These are phyloP conservation scores for Sordariomycetes sp. DNA, from an alignment of 2,329 filamentous ascomycete species.

Conservation along the genomic window DNA sequence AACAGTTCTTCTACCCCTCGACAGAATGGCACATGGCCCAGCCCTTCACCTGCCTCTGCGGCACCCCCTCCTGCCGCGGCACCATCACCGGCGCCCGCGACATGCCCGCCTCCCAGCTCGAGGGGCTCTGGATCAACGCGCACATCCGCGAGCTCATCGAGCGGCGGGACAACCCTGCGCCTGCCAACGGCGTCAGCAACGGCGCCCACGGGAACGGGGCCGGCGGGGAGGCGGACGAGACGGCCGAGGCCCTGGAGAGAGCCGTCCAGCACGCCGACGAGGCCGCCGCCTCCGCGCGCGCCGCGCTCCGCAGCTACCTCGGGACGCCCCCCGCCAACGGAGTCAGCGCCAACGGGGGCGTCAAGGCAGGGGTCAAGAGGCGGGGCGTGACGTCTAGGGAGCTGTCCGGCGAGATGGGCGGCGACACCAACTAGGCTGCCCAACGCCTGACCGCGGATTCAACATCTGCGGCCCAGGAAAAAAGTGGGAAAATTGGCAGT, in stretches of 20 bases:
- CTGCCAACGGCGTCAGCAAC: constrained; percentile 1
- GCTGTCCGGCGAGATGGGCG: constrained; percentile 47
- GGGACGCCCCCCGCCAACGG: constrained; percentile 11
- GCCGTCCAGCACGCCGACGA: constrained; percentile 28
- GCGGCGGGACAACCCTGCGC: constrained; percentile 15
- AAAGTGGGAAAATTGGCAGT: background rate
- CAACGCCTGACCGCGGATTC: background rate
- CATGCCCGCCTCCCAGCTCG: constrained; percentile 39
- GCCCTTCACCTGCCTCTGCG: constrained; percentile 54
- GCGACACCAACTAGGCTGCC: constrained; percentile 29
- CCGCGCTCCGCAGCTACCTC: constrained; percentile 26
- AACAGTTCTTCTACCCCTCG: constrained; percentile 61
- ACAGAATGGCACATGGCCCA: constrained; percentile 66
- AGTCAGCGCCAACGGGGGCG: constrained; percentile 4
- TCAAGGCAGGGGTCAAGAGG: constrained; percentile 13
- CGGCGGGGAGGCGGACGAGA: too few relatives aligned
- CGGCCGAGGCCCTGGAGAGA: too few relatives aligned
- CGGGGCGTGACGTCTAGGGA: constrained; percentile 39
- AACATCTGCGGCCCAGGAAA: background rate
- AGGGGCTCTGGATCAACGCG: constrained; percentile 46
- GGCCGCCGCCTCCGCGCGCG: constrained; percentile 28
- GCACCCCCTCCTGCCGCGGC: constrained; percentile 41
- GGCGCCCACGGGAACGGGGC: constrained; percentile 17
- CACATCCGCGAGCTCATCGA: constrained; percentile 45
- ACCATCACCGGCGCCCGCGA: constrained; percentile 49